Evolutionary conservation across 139 green algal genomes (phyloP), one percentile per base, ranked within the genome.

Genomic region (Closterium sp.): DNA sequence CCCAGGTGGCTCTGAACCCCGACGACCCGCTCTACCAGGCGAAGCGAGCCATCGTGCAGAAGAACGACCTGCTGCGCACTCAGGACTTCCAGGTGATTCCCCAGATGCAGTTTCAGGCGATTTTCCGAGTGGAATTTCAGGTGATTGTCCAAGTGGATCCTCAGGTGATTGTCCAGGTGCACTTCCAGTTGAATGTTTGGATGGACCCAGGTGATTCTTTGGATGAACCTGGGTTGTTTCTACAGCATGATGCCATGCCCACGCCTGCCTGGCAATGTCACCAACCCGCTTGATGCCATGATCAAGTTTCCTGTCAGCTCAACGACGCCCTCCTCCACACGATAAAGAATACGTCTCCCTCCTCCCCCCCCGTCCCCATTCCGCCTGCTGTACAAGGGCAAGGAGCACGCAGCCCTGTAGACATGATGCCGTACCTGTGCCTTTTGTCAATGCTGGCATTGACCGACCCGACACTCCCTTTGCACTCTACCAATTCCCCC

Each of bases 21-120:
- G 92, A 91, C 1, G 97, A 98, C 92, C 97, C 97, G 2, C 94
- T 98, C 32, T 99, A 96, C 95, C 94, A 96, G 84, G 19, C 91
- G 33, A 99, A 99, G 95, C 93, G 97, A 0, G 93, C 90, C 30
- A 88, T 93, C 28, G 95, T 99, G 87, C 93, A 96, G 87, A 87
- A 94, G 12, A 90, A 93, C 36, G 92, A 92, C 43, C 92, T 95
- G 30, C 90, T 95, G 32, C 96, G 95, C 2, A 92, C 95, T 86
- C 95, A 97, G 93, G 91, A 85, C 0, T 96, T 97, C 84, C 88
- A 94, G 88, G 66, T 90, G 43, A 28, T 69, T 69, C 43, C 8
- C 23, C 43, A 69, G 43, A 16, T 69, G 43, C 0, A 69, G 21
- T 69, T 69, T 69, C 43, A 69, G 43, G 43, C 23, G 5, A 1